Evolutionary conservation across 176 grass and related monocot species (phyloP).

Genomic region (Rhipidocladum racemiflorum): DNA sequence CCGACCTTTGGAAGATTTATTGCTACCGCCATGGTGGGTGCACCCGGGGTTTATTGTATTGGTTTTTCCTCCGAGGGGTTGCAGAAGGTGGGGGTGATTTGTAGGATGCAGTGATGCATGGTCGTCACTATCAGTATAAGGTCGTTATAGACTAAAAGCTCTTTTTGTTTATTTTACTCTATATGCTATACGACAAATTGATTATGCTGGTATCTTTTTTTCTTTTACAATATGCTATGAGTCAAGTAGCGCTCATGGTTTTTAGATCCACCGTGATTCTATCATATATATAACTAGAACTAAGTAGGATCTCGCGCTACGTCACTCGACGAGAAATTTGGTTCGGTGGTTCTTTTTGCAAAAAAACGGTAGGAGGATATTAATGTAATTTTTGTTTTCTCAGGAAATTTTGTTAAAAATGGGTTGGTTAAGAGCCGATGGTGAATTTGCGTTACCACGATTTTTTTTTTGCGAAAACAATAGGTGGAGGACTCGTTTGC

Average conservation of each 20-base stretch:
- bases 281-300: background rate
- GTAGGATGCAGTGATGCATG: background rate
- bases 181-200: background rate
- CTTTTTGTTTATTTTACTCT: background rate
- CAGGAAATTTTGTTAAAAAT: too few species aligned
- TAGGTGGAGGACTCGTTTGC: too few species aligned
- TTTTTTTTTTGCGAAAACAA: too few species aligned
- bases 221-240: background rate
- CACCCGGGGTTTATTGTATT: background rate
- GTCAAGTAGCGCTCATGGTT: background rate
- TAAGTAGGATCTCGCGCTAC: too few species aligned
- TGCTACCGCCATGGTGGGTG: background rate
- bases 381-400: too few species aligned
- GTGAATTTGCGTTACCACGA: too few species aligned
- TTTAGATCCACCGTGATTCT: background rate
- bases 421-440: too few species aligned
- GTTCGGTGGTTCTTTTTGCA: too few species aligned
- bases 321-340: too few species aligned
- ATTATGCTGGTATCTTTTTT: background rate
- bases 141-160: fast-evolving
- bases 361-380: too few species aligned
- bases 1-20: background rate
- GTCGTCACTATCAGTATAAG: too few species aligned
- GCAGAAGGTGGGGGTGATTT: background rate
- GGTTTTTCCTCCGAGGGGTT: background rate